Base-by-base conservation (phyloP, 495 filamentous ascomycete genomes). In the Aspergillus sclerotioniger region DNA sequence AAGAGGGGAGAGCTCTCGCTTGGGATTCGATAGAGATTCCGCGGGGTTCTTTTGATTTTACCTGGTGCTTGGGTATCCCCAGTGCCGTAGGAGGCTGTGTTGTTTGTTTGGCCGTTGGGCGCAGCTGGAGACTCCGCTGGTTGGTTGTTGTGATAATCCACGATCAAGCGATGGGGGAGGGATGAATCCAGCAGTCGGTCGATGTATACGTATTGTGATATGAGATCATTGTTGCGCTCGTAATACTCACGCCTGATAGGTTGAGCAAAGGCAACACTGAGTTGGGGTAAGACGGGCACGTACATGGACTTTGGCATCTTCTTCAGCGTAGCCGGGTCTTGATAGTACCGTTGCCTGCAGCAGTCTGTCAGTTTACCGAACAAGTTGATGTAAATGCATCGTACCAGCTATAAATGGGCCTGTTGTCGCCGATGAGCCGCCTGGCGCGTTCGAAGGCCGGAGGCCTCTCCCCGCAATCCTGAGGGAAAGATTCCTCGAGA, bases 151-250 rank as follows among this genome's bases (percentile, higher is more conserved):
- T 56, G 82, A 71, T 97, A 97, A 63, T 96, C 92, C 63, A 94
- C 90, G 51, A 97, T 84, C 15, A 97, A 76, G 64, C 89, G 84
- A 59, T 91, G 90, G 0, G 92, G 91, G 6, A 96, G 76, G 7
- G 91, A 92, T 12, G 90, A 95, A 70, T 95, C 91, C 33, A 97
- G 81, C 17, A 97, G 74, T n/a, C 88, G 82, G 70, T 97, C 92
- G 61, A 96, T 95, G 65, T 93, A 96, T 48, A 90, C 79, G 68
- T 96, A 97, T 62, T 91, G 89, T 56, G 91, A 87, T 51, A 97
- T 83, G 9, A 97, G 73, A 53, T 79, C 80, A 68, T 97, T 97
- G 63, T 82, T 91, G 6, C 88, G 82, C 69, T 92, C 86, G 68
- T 97, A 92, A 73, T 94, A 96, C 67, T 87, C 59, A 17, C 91